phyloP scores from a whole-genome alignment of 129 eudicot genomes.

The Tanacetum coccineum region DNA sequence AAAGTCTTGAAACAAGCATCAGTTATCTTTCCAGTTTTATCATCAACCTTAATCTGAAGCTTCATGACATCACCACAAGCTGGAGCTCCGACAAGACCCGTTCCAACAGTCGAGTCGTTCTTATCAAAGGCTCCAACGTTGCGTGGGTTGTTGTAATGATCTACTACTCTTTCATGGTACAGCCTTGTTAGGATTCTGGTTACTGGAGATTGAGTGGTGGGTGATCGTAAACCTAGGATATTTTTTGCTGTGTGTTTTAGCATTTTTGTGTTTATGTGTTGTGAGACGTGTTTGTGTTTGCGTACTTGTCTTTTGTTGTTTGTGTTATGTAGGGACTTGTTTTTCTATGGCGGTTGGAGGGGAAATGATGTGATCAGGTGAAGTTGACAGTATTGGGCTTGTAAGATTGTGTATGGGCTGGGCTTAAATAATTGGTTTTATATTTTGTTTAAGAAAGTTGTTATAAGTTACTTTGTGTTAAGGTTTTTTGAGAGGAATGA shows the following conservation, averaged over 20 bases:
- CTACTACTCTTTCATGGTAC: conserved; percentile 86
- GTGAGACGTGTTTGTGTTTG: background rate
- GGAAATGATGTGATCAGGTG: background rate
- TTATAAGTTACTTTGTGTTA: too few relatives aligned
- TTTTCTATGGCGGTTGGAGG: background rate
- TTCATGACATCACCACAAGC: conserved; percentile 97
- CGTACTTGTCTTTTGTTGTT: background rate
- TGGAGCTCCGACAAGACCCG: conserved; percentile 85
- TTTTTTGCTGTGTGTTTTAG: conserved; percentile 33
- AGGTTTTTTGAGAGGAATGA: too few relatives aligned
- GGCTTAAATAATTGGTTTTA: background rate
- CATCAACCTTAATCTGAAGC: conserved; percentile 68
- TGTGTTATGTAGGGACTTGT: background rate
- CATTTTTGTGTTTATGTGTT: conserved; percentile 23
- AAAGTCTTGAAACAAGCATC: conserved; percentile 80
- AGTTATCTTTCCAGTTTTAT: conserved; percentile 52
- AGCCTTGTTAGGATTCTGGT: conserved; percentile 24
- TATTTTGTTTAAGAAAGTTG: too few relatives aligned
- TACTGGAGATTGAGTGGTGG: conserved; percentile 5
- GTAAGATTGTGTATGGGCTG: background rate
- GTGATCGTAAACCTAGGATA: conserved; percentile 27
- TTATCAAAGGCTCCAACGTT: conserved; percentile 85
- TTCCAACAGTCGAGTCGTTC: conserved; percentile 69
- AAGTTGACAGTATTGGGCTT: background rate
- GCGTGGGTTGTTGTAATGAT: conserved; percentile 77